Base-by-base conservation (phyloP, 139 green algal species). In the Edaphochlamys debaryana region DNA sequence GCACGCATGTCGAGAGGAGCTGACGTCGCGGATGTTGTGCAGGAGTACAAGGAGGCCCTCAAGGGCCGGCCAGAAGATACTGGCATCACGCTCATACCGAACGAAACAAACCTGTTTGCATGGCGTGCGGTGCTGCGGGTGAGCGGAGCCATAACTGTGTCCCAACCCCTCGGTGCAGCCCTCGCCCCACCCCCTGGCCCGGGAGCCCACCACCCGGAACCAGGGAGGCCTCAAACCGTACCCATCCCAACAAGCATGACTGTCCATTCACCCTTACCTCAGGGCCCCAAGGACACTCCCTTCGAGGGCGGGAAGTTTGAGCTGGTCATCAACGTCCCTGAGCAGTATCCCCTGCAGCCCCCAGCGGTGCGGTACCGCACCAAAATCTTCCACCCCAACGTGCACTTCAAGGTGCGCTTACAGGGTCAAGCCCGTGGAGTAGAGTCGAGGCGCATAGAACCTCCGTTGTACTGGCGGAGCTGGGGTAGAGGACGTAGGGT, bases 371-470 rank as follows among this genome's bases (percentile, higher is more conserved):
- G 85, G 29, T 99, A 93, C 90, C 76, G 80, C 23, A 99, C 96
- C 37, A 93, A 93, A 11, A 96, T 99, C 42, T 99, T 99, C 89
- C 96, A 99, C 67, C 96, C 96, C 20, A 99, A 98, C 81, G 89
- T 99, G 0, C 95, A 98, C 79, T 98, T 96, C 74, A 97, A 97
- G 92, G 94, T 96, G 45, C 45, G 45, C 45, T 13, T n/a, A n/a
- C n/a, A n/a, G n/a, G n/a, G 17, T 58, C 50, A 58, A 15, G 17
- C 20, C 17, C 50, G 20, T 20, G 17, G 17, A 20, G 17, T 58
- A 15, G 50, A 15, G 17, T 58, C 17, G 20, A 25, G 50, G 20
- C 50, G 17, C 17, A 25, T 58, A 20, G 20, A 15, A 58, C 17
- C 20, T 25, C 20, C 17, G 20, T 25, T 20, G 20, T 20, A n/a